Base-by-base conservation (phyloP, 2,329 filamentous ascomycete species). In the Blastomyces parvus region DNA sequence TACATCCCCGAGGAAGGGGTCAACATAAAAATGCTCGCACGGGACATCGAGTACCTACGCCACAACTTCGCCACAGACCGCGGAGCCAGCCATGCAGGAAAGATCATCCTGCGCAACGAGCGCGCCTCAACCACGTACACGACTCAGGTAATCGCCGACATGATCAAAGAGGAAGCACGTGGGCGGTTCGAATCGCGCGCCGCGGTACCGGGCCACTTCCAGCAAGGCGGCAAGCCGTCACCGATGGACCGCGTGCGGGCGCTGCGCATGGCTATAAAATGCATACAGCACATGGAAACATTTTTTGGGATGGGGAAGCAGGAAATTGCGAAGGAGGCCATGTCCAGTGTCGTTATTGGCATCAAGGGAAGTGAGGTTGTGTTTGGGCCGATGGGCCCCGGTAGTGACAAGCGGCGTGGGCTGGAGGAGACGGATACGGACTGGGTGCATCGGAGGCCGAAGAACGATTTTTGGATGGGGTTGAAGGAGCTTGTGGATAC, bases 1-100 rank as follows among this genome's bases (percentile, higher is more conserved):
- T 99, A 99, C 78, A 97, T 93, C 5, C 94, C 94, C 0, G 94
- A 99, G 77, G 91, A 99, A 77, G 94, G 94, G 7, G 90, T 99
- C 77, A 89, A 88, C 74, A 86, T 99, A 63, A 89, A 93, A 71
- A 97, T 95, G 89, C 85, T 99, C 7, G 88, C 91, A 53, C 84
- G 87, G 5, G 94, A 99, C 71, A 96, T 99, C 70, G 86, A 88
- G 65, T 89, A 95, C 74, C 83, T 99, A 46, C 91, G 93, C 67
- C 82, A 93, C 19, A 88, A 90, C 63, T 99, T 99, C 77, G 81
- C 83, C 17, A 84, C 88, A 64, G 94, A 99, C 78, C 87, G 86
- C 71, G 94, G 94, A 64, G 89, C 94, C 75, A 91, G 88, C 58
- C 87, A 92, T 62, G 93, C 92, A 0, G 94, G 94, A 44, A 93